Evolutionary conservation across 768 basidiomycete species (phyloP).

Genomic region (Mycena belliarum): DNA sequence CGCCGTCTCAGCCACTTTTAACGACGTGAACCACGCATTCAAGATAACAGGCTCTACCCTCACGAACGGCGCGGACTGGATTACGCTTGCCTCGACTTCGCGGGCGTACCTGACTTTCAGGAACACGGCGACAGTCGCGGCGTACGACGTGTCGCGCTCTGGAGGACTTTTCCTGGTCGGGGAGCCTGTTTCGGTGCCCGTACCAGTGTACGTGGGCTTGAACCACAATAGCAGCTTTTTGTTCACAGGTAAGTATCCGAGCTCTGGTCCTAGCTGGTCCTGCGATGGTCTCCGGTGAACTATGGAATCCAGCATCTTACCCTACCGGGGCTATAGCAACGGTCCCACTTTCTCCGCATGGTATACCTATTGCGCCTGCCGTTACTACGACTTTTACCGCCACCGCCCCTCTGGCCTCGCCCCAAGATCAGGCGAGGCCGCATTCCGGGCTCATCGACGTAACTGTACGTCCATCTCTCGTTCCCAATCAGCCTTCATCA

Average conservation of each 20-base stretch:
- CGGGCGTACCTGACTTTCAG: conserved; percentile 14
- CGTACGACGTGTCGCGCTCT: conserved; percentile 12
- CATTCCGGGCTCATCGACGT: conserved; percentile 16
- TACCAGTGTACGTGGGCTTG: conserved; percentile 12
- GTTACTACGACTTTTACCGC: conserved; percentile 10
- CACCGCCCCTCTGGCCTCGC: conserved; percentile 11
- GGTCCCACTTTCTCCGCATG: background rate
- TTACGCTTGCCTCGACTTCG: conserved; percentile 1
- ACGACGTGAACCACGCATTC: conserved; percentile 1
- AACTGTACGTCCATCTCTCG: background rate
- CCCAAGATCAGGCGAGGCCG: conserved; percentile 14
- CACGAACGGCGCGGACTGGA: conserved; percentile 12
- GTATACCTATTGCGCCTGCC: conserved; percentile 8
- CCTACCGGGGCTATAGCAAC: conserved; percentile 10
- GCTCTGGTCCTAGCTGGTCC: too few species aligned
- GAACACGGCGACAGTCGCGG: conserved; percentile 9
- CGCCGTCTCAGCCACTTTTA: conserved; percentile 5
- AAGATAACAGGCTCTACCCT: background rate
- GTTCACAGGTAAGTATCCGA: conserved; percentile 3
- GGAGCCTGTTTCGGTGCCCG: background rate
- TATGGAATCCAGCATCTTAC: conserved; percentile 3
- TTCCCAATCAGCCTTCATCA: background rate
- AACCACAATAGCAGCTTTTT: conserved; percentile 13
- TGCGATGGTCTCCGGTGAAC: too few species aligned
- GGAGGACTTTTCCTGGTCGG: conserved; percentile 7